Evolutionary conservation across 176 grass and related monocot species (phyloP).

Genomic region (Eragrostis nindensis): DNA sequence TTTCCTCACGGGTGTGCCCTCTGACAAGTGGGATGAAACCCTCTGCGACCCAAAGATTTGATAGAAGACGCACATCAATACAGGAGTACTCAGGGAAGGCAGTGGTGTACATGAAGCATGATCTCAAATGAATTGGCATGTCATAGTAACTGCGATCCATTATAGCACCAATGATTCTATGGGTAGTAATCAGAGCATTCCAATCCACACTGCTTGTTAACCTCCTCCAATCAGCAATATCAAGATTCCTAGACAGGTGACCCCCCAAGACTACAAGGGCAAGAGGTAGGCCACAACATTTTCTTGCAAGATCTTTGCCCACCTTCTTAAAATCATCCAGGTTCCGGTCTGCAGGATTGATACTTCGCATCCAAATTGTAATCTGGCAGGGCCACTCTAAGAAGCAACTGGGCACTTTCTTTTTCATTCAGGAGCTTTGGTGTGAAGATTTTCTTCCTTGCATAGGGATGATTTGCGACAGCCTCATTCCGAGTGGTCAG

Average conservation of each 20-base stretch:
- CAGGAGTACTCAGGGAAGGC: background rate
- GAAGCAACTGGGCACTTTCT: background rate
- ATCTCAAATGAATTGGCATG: background rate
- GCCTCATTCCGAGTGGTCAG: background rate
- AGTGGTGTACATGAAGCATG: background rate
- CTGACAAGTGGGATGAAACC: background rate
- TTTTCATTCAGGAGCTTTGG: background rate
- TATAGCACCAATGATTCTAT: background rate
- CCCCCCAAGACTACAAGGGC: background rate
- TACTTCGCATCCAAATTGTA: background rate
- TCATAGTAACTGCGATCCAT: background rate
- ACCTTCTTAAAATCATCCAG: background rate
- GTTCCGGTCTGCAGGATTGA: too few relatives aligned
- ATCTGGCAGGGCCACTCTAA: background rate
- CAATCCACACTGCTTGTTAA: background rate
- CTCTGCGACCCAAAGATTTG: background rate
- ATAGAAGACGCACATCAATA: background rate
- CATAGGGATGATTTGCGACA: background rate
- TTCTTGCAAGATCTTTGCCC: background rate
- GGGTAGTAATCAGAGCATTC: background rate
- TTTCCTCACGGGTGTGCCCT: background rate
- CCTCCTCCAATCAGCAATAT: background rate
- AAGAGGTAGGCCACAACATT: background rate
- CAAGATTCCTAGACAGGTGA: background rate
- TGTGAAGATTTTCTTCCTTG: background rate